Conservation (phyloP, 2,329 filamentous ascomycete species). For the Arthroderma sp. region DNA sequence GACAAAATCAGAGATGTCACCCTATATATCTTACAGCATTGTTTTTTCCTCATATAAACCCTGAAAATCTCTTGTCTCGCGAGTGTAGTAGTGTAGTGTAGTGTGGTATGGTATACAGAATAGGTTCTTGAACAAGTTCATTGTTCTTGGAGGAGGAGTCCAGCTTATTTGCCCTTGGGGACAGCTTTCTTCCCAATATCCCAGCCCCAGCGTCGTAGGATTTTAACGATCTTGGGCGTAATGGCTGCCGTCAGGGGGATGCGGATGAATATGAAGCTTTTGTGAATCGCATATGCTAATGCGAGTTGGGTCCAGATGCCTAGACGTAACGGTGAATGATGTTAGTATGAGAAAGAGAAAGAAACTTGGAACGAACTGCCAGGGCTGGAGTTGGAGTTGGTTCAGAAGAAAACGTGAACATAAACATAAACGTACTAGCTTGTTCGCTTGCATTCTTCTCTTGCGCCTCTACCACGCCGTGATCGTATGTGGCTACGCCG, state of each 20-base stretch:
- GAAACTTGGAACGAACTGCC: too few relatives aligned
- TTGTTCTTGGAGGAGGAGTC: too few relatives aligned
- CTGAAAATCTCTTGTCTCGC: too few relatives aligned
- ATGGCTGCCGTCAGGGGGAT: constrained; percentile 83
- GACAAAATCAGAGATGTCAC: too few relatives aligned
- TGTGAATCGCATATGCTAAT: constrained; percentile 92
- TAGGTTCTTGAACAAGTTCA: too few relatives aligned
- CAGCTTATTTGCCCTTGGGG: too few relatives aligned
- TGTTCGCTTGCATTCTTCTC: constrained; percentile 8
- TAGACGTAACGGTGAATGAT: constrained; percentile 17
- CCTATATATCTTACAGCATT: too few relatives aligned
- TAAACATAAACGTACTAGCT: constrained; percentile 2
- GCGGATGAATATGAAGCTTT: constrained; percentile 92
- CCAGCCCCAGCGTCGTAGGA: constrained; percentile 79
- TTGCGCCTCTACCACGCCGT: constrained; percentile 2
- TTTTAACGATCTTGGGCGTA: constrained; percentile 87
- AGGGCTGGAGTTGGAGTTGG: too few relatives aligned
- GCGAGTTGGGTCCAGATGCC: constrained; percentile 74
- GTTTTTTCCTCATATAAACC: too few relatives aligned
- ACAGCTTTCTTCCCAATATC: constrained; percentile 60
- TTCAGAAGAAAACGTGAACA: too few relatives aligned
- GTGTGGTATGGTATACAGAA: too few relatives aligned
- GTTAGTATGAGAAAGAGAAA: not conserved
- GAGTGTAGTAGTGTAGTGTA: too few relatives aligned
- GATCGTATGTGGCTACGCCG: constrained; percentile 2